Conservation (phyloP, 208 protist genomes). For the Tritrichomonas foetus region DNA sequence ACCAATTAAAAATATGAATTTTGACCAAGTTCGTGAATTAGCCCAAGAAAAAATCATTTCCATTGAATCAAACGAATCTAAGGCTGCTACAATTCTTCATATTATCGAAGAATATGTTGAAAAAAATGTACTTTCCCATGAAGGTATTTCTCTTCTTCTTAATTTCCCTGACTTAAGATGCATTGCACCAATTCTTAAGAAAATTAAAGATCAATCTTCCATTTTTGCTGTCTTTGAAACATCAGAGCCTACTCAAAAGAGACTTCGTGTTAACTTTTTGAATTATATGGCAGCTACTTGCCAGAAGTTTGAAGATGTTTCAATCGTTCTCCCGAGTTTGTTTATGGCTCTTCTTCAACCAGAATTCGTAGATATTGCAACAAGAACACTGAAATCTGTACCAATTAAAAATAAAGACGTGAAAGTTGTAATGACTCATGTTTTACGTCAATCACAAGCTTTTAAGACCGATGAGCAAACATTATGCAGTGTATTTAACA, state of each 20-base stretch:
- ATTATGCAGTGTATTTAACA: neutral
- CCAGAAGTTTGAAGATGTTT: neutral
- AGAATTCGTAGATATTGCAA: neutral
- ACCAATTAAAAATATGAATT: neutral
- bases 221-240: neutral
- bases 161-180: neutral
- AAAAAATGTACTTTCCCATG: neutral
- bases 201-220: neutral
- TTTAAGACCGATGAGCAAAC: neutral
- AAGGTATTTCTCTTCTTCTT: neutral
- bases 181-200: neutral
- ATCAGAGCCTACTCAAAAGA: neutral
- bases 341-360: neutral
- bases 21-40: too few relatives aligned
- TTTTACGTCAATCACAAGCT: neutral
- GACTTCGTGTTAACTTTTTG: neutral
- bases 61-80: neutral
- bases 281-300: neutral
- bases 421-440: neutral
- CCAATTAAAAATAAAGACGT: neutral
- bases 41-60: too few relatives aligned
- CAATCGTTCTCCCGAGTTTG: neutral
- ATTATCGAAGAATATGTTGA: neutral
- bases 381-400: neutral
- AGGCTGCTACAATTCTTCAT: neutral